Evolutionary conservation across 768 basidiomycete species (phyloP), one percentile per base, ranked within the genome.

Genomic region (Leccinum rimulosum): DNA sequence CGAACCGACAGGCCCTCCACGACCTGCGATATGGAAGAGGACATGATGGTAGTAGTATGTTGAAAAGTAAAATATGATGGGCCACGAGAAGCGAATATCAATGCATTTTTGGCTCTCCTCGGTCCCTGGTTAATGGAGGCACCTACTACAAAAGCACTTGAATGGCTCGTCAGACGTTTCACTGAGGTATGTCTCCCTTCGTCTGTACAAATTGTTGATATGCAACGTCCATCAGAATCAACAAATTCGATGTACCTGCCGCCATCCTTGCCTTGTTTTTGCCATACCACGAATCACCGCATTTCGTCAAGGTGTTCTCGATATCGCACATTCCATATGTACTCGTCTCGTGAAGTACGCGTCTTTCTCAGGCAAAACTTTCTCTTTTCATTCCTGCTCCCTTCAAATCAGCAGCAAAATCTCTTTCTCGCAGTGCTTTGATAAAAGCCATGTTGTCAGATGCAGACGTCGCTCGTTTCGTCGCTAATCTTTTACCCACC

Each of bases 141-240:
- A 35, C 89, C 93, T 0, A 83, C 92, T 0, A 87, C 86, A 19
- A 94, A 89, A 71, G 83, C 92, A 9, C 69, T 99, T 28, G 97
- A 99, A 68, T 99, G 96, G 96, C 82, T 98, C 27, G 93, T 98
- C 3, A 79, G 92, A 66, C 80, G 95, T 57, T 97, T 98, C 74
- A n/a, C n/a, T n/a, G n/a, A 87, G 95, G 95, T 93, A 63, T 45
- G 84, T 15, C 5, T 52, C 3, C 1, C 59, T 15, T n/a, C 10
- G 3, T 2, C 14, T 56, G 9, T n/a, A n/a, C n/a, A n/a, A n/a
- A 25, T 12, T 38, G 49, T 58, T 49, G 12, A 52, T 48, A 31
- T 50, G 6, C 43, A 52, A 63, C 28, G 3, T 43, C 27, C 40
- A 11, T 55, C 17, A 98, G 96, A 70, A 85, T 98, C 28, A 83